Evolutionary conservation across 2,329 filamentous ascomycete genomes (phyloP).

Genomic region (Pyrenochaeta sp.): DNA sequence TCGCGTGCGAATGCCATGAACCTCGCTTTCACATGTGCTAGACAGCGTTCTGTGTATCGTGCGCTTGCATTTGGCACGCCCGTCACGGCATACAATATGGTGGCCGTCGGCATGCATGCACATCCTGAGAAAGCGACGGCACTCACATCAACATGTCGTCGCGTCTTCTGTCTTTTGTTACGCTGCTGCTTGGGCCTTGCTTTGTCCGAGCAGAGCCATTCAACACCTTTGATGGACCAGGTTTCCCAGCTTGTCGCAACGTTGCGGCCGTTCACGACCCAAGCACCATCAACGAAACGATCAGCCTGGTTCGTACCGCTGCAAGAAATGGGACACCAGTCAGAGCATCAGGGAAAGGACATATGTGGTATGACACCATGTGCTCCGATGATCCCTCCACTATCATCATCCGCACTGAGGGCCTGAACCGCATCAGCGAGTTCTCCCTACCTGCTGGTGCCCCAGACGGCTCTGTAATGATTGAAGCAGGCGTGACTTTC

Average conservation of each 20-base stretch:
- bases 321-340: constrained; percentile 51
- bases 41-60: too few species aligned
- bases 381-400: constrained; percentile 58
- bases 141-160: too few species aligned
- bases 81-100: too few species aligned
- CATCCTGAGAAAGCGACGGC: too few species aligned
- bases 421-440: constrained; percentile 55
- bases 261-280: constrained; percentile 56
- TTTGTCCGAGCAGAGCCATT: constrained; percentile 24
- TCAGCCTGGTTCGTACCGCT: constrained; percentile 52
- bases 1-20: too few species aligned
- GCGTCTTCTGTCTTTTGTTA: too few species aligned
- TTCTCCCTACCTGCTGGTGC: constrained; percentile 46
- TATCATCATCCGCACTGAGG: constrained; percentile 57
- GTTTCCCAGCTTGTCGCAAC: constrained; percentile 53
- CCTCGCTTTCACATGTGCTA: too few species aligned
- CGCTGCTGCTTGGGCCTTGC: too few species aligned
- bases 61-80: too few species aligned
- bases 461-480: constrained; percentile 54
- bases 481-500: constrained; percentile 62
- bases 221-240: constrained; percentile 61
- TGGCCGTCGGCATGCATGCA: too few species aligned
- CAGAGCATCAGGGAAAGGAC: constrained; percentile 59
- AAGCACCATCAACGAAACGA: constrained; percentile 56
- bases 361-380: constrained; percentile 64